Base-by-base conservation (phyloP, 2,329 filamentous ascomycete genomes). In the Sordariomycetes sp. region DNA sequence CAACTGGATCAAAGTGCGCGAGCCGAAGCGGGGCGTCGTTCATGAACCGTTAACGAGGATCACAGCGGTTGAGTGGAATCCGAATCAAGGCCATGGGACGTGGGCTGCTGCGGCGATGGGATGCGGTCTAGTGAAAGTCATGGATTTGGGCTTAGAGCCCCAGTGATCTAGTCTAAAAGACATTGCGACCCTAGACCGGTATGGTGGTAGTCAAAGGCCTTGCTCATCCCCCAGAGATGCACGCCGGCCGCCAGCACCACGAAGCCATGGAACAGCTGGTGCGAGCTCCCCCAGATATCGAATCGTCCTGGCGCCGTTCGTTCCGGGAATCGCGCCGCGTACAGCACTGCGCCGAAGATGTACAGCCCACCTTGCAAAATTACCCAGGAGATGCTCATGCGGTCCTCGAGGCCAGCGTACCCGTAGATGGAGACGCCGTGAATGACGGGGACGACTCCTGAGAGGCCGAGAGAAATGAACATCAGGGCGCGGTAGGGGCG, bases 211-310 rank as follows among this genome's bases (percentile, higher is more conserved):
- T 94, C 85, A 59, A 95, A 94, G 4, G 88, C 88, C 57, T 77
- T 82, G 20, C 84, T 54, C 60, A 96, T 70, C 32, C 85, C 88
- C 34, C 78, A 79, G 39, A 96, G 64, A 64, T 98, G 92, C 17
- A 82, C 74, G 2, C 74, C 71, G 1, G 86, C 90, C 1, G 92
- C 92, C 40, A 87, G 57, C 12, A 96, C 66, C 19, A 98, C 88
- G 42, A 92, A 71, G 25, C 94, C 65, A 62, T 98, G 92, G 57
- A 98, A 98, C 43, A 98, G 82, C 61, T 98, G 92, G 58, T 98
- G 92, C 15, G 86, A 94, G 53, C 80, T 87, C 24, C 92, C 90
- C 74, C 84, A 84, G 33, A 95, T 84, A 58, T 98, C 92, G 50
- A 90, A 95, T 7, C 57, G 66, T 2, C 86, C 85, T 0, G 90